Conservation (phyloP, 202 grass and related monocot genomes). For the Zizania palustris region DNA sequence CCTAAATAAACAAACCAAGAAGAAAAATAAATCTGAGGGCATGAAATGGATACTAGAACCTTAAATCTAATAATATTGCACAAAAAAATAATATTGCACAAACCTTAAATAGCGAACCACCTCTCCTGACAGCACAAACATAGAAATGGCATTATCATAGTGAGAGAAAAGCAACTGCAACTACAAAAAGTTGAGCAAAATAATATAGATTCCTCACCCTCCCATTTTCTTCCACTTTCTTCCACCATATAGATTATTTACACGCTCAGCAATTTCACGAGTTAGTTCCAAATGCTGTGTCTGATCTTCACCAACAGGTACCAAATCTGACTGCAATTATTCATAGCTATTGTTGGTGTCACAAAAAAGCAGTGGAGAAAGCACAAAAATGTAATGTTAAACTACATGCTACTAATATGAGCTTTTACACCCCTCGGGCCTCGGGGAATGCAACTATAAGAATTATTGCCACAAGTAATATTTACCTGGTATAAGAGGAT, state of each 20-base stretch:
- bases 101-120: slow-evolving; percentile 86
- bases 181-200: slow-evolving; percentile 5
- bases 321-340: slow-evolving; percentile 85
- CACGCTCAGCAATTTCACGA: slow-evolving; percentile 89
- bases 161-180: slow-evolving; percentile 30
- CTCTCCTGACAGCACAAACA: slow-evolving; percentile 65
- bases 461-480: slow-evolving; percentile 28
- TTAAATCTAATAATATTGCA: neutral
- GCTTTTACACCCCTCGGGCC: neutral
- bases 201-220: slow-evolving; percentile 53
- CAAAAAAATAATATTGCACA: slow-evolving; percentile 30
- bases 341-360: slow-evolving; percentile 33
- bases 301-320: slow-evolving; percentile 99
- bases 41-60: slow-evolving; percentile 20
- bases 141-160: slow-evolving; percentile 38
- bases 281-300: slow-evolving; percentile 97
- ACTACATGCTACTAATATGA: slow-evolving; percentile 28
- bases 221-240: slow-evolving; percentile 97
- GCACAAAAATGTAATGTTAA: slow-evolving; percentile 19
- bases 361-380: neutral
- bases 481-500: slow-evolving; percentile 98
- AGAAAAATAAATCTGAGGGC: slow-evolving; percentile 11
- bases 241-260: slow-evolving; percentile 94
- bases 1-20: slow-evolving; percentile 58
- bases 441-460: neutral